Evolutionary conservation across 352 stramenopile genomes (phyloP), one percentile per base, ranked within the genome.

Genomic region (Globisporangium perplexum): DNA sequence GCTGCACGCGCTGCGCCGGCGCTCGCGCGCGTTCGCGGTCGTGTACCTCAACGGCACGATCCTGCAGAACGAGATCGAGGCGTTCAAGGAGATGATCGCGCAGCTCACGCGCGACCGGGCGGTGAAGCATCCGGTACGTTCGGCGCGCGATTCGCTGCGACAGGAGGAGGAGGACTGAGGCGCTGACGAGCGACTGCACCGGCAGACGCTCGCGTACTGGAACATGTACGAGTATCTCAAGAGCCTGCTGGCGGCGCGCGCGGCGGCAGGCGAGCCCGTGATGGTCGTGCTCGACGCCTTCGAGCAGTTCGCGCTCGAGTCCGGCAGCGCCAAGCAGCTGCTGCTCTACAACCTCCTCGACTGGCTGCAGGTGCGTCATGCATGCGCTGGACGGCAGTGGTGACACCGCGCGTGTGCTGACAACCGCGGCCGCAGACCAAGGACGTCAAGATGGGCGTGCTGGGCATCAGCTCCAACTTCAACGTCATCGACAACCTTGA

Each of bases 161-260:
- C n/a, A n/a, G n/a, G n/a, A n/a, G n/a, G n/a, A 23, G 7, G 49
- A 36, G 10, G 23, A 39, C 33, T 17, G 12, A 11, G 7, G 4
- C 57, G 20, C 38, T 42, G 33, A 23, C n/a, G 14, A 51, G 12
- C 33, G 18, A 23, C 7, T 38, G 14, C 23, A 7, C 1, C 15
- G 12, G 10, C 57, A 86, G 71, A 50, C 50, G 26, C 53, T 92
- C 22, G 83, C 81, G 11, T 94, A 91, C 55, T 87, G 68, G 69
- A 90, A 83, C 51, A 92, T 94, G 81, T 92, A 94, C 63, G 70
- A 74, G 47, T 90, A 90, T 52, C 65, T 94, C 39, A 77, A 83
- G n/a, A 60, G 66, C 35, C 57, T 94, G 33, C 62, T 94, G 31
- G 66, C 73, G 1, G 59, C 74, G 7, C 86, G 77, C 47, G 77